Percentiles rank a stretch among this genome's conserved stretches.
Conservation (phyloP, 2,329 filamentous ascomycete genomes). For the Colletotrichum theobromicola region DNA sequence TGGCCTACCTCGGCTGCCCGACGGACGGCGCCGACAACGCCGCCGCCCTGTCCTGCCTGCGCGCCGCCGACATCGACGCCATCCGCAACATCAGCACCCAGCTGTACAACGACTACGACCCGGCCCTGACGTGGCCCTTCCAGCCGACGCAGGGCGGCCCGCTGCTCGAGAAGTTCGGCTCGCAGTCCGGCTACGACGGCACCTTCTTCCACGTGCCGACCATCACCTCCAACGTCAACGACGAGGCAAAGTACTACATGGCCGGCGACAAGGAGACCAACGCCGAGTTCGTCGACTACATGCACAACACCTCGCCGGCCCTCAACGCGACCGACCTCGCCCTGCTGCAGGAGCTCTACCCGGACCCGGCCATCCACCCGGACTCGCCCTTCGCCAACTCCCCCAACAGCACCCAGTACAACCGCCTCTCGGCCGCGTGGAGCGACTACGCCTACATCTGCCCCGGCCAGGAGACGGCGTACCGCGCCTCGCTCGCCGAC, state of each 20-base stretch:
- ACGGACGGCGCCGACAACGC: constrained; percentile 46
- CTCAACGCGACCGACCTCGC: constrained; percentile 34
- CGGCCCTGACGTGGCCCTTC: constrained; percentile 63
- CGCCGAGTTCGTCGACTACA: constrained; percentile 38
- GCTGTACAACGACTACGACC: constrained; percentile 58
- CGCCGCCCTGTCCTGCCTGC: constrained; percentile 58
- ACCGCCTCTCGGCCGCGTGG: constrained; percentile 47
- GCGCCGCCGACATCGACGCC: constrained; percentile 53
- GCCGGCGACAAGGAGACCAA: constrained; percentile 38
- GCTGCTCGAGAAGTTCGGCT: constrained; percentile 51
- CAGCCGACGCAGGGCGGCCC: constrained; percentile 51
- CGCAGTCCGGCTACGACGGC: constrained; percentile 40
- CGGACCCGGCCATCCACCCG: constrained; percentile 35
- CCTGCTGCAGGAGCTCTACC: constrained; percentile 34
- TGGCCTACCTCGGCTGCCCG: constrained; percentile 58
- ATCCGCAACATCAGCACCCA: constrained; percentile 64
- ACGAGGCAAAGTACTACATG: constrained; percentile 40
- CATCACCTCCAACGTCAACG: constrained; percentile 40
- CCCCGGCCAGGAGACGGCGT: constrained; percentile 47
- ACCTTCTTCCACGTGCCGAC: constrained; percentile 41
- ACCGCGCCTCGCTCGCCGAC: constrained; percentile 70
- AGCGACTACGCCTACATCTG: constrained; percentile 51
- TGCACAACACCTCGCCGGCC: constrained; percentile 36
- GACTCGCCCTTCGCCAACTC: constrained; percentile 40
- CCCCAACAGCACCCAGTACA: constrained; percentile 48